phyloP scores from a whole-genome alignment of 305 asterid species.

The Monarda citriodora region DNA sequence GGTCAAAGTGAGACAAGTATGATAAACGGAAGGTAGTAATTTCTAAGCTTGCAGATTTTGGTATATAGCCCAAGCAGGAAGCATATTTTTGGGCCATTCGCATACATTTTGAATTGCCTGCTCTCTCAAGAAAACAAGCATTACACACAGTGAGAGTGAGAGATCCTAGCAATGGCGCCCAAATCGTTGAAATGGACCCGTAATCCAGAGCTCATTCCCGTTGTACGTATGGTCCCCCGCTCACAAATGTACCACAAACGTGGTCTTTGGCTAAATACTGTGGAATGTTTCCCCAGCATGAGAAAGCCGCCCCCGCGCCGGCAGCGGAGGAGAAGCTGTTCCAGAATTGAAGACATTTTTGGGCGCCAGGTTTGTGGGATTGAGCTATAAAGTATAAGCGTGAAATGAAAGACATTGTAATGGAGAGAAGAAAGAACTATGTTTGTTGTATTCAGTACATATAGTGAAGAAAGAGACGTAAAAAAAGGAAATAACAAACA shows the following conservation, averaged over 20 bases:
- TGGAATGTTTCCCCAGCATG: slow-evolving; percentile 58
- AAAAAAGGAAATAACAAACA: too few species aligned
- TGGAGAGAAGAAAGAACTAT: too few species aligned
- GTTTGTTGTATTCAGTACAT: too few species aligned
- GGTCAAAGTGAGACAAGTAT: too few species aligned
- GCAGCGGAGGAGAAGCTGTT: slow-evolving; percentile 41
- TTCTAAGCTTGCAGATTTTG: neutral
- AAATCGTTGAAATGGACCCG: slow-evolving; percentile 24
- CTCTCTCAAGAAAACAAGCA: neutral
- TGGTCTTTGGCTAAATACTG: slow-evolving; percentile 73
- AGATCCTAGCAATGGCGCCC: slow-evolving; percentile 34
- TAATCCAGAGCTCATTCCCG: slow-evolving; percentile 68
- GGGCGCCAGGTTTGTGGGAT: too few species aligned
- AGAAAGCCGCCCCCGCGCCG: slow-evolving; percentile 41
- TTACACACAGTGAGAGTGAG: slow-evolving; percentile 15
- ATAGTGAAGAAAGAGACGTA: too few species aligned
- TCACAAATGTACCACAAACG: slow-evolving; percentile 73
- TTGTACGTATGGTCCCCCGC: slow-evolving; percentile 49
- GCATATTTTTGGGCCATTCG: too few species aligned
- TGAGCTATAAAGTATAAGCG: too few species aligned
- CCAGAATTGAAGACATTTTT: slow-evolving; percentile 61
- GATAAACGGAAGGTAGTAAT: too few species aligned
- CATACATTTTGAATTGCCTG: too few species aligned
- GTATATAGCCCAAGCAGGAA: neutral
- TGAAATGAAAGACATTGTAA: too few species aligned